Base-by-base conservation (phyloP, 176 grass and related monocot species). In the Oryza australiensis region DNA sequence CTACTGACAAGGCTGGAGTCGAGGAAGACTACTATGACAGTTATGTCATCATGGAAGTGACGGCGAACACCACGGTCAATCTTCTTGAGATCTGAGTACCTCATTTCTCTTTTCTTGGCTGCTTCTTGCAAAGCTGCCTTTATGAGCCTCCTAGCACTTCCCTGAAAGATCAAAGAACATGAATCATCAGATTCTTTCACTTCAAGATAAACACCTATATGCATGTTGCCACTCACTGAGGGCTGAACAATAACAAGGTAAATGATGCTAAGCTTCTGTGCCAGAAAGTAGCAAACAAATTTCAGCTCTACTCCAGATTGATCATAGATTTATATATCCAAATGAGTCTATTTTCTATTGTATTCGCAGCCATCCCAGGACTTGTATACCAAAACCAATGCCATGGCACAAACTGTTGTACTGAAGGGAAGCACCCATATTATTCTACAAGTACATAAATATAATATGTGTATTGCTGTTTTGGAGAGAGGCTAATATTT, bases 71-170 rank as follows among this genome's bases (percentile, higher is more conserved):
- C 95, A 16, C 95, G 90, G 26, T 98, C 90, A 0, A 98, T 98
- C 88, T 93, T 98, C 78, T 94, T 98, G 38, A 98, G 86, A 80
- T 98, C 95, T 1, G 95, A 98, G 57, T 98, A 98, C 35, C 95
- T 86, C 95, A 98, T 98, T 87, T 98, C 95, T 79, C 95, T 91
- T 86, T 94, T 98, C 75, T 93, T 98, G 23, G 95, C 95, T 64
- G 95, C 95, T 80, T 51, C 81, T 79, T 94, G 92, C 23, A 94
- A 72, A 18, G 90, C 90, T 32, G 75, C 38, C 84, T 90, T 94
- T 48, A 98, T 80, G 33, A 98, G 90, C 82, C 79, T 93, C 70
- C 90, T 91, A 43, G 95, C 95, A 35, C 92, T 87, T 71, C 95
- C 95, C 95, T 98, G 92, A 27, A 68, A 62, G 70, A 70, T 48